Evolutionary conservation across 257 asterid genomes (phyloP).

Genomic region (Cynanchum wilfordii): DNA sequence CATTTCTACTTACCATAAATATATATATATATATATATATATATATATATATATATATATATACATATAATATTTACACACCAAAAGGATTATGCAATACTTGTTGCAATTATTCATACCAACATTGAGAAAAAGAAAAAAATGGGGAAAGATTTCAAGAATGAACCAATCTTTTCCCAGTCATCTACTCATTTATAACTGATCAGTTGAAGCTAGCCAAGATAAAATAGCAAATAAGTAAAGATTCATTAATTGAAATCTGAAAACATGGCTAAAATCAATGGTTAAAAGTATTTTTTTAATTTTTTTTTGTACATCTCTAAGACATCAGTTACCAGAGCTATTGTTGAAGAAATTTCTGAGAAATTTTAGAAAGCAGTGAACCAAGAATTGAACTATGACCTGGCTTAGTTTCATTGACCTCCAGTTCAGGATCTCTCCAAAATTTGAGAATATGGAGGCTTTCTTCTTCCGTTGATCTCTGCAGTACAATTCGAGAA

Average conservation of each 20-base stretch:
- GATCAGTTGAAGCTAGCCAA: not conserved
- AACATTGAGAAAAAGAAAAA: not conserved
- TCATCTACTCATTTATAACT: not conserved
- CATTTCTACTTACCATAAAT: too few relatives aligned
- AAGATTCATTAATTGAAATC: not conserved
- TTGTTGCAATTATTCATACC: not conserved
- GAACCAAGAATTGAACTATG: conserved; percentile 20
- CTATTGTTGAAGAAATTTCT: conserved; percentile 29
- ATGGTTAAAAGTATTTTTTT: too few relatives aligned
- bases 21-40: too few relatives aligned
- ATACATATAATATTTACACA: not conserved
- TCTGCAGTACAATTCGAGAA: conserved; percentile 64
- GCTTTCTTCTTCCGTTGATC: conserved; percentile 96
- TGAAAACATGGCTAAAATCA: not conserved
- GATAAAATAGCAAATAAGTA: not conserved
- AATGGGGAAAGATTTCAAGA: not conserved
- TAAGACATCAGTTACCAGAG: conserved; percentile 2
- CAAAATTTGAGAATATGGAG: conserved; percentile 81
- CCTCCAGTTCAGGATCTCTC: conserved; percentile 66
- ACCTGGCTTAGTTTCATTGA: conserved; percentile 26
- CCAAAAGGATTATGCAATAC: not conserved
- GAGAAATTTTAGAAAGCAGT: conserved; percentile 26
- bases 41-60: too few relatives aligned
- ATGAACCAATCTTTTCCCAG: not conserved
- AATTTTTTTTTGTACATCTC: not conserved